phyloP scores from a whole-genome alignment of 164 flowering plant genomes.

The Magnolia sinica region DNA sequence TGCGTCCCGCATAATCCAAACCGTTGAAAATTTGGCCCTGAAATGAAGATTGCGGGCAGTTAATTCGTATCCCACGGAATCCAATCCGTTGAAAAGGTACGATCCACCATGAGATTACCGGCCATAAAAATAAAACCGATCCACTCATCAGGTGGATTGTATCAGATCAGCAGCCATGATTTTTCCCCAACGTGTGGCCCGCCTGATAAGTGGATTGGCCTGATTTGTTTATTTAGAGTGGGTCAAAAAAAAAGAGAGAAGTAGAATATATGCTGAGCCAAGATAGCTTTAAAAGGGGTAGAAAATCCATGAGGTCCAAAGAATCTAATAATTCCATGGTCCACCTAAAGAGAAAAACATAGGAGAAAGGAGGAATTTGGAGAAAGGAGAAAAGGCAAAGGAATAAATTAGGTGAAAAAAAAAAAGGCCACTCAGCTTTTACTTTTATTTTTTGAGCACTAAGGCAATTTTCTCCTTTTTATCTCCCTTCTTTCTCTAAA shows the following conservation, averaged over 20 bases:
- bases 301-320: neutral
- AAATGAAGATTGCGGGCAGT: too few species aligned
- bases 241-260: too few species aligned
- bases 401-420: neutral
- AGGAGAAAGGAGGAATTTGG: neutral
- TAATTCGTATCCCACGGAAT: too few species aligned
- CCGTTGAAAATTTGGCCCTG: too few species aligned
- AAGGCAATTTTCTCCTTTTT: neutral
- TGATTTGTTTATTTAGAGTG: too few species aligned
- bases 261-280: too few species aligned
- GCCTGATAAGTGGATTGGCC: neutral
- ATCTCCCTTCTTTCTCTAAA: neutral
- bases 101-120: too few species aligned
- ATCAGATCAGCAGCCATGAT: neutral
- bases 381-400: neutral
- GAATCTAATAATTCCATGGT: slow-evolving; percentile 10
- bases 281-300: neutral
- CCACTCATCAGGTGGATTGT: too few species aligned
- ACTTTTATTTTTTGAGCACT: neutral
- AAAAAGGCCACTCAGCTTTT: neutral
- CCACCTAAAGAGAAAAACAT: neutral
- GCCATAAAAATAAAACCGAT: too few species aligned
- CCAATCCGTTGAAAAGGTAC: too few species aligned
- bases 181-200: neutral
- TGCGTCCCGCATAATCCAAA: too few species aligned